phyloP scores from a whole-genome alignment of 306 rosid species.

The Clitoria ternatea region DNA sequence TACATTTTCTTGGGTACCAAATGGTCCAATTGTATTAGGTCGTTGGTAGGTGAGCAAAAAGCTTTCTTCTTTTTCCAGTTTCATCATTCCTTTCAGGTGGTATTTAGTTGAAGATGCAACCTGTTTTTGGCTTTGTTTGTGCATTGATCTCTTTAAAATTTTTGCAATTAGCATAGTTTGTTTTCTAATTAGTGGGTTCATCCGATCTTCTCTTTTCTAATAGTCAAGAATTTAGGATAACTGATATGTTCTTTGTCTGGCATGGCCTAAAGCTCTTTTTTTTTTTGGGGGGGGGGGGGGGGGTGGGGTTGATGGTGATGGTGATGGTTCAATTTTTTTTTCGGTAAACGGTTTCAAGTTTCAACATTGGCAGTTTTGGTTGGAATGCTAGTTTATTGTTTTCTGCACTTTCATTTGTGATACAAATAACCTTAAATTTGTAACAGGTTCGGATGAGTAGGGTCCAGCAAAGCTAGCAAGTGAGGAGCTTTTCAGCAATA shows the following conservation, averaged over 20 bases:
- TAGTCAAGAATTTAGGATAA: background rate
- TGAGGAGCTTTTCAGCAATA: slow-evolving; percentile 17
- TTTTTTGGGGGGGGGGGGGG: background rate
- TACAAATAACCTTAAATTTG: slow-evolving; percentile 12
- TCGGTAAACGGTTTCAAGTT: no score
- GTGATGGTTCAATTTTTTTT: no score
- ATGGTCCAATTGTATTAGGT: slow-evolving; percentile 37
- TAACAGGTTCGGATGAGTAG: slow-evolving; percentile 29
- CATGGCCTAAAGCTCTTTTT: background rate
- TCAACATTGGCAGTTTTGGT: background rate
- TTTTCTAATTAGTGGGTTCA: background rate
- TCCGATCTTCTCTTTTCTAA: background rate
- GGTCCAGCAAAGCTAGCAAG: slow-evolving; percentile 17
- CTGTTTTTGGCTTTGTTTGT: background rate
- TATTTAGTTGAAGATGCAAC: slow-evolving; percentile 18
- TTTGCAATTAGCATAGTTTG: slow-evolving; percentile 10
- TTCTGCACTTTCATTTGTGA: slow-evolving; percentile 2
- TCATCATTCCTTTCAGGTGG: slow-evolving; percentile 10
- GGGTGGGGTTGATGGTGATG: no score
- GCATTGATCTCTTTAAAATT: slow-evolving; percentile 8
- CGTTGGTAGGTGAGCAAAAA: slow-evolving; percentile 50
- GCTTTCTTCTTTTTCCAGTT: slow-evolving; percentile 14
- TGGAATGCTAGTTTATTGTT: slow-evolving; percentile 1
- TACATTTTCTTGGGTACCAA: slow-evolving; percentile 29
- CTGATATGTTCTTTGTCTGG: background rate